phyloP scores from a whole-genome alignment of 2,329 filamentous ascomycete species.

The Aureobasidium sp. region DNA sequence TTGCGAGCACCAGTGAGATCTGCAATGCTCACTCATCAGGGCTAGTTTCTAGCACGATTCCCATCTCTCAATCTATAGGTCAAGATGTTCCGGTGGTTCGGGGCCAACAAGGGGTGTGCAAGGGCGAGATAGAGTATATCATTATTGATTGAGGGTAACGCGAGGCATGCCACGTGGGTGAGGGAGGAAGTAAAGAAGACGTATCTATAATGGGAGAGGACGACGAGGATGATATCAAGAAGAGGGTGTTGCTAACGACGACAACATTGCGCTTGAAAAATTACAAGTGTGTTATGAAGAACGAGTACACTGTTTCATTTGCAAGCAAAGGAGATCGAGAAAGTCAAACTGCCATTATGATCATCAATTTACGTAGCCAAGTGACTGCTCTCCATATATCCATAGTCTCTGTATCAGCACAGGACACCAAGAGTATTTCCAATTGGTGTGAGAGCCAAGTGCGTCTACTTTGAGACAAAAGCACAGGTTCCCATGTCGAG shows the following conservation, averaged over 20 bases:
- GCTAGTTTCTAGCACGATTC: background rate
- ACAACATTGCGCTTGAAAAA: background rate
- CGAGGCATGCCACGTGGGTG: background rate
- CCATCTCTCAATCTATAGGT: too few species aligned
- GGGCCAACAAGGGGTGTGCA: background rate
- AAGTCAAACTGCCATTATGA: background rate
- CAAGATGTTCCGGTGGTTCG: background rate
- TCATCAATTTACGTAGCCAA: background rate
- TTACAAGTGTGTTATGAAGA: background rate
- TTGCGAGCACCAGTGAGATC: background rate
- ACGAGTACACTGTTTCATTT: background rate
- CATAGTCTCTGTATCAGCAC: background rate
- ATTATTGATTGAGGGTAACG: background rate
- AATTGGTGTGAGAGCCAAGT: background rate
- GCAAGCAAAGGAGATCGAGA: background rate
- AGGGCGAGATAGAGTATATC: background rate
- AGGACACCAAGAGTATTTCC: background rate
- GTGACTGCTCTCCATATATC: background rate
- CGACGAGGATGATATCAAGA: background rate
- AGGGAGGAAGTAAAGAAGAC: background rate
- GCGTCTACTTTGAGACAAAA: conserved; percentile 39
- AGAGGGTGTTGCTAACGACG: background rate
- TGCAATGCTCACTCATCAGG: too few species aligned
- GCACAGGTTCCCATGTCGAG: conserved; percentile 66
- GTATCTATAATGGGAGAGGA: background rate